These are phyloP conservation scores for Pelagophyceae sp. DNA, from an alignment of 352 stramenopile species.

Conservation along the genomic window DNA sequence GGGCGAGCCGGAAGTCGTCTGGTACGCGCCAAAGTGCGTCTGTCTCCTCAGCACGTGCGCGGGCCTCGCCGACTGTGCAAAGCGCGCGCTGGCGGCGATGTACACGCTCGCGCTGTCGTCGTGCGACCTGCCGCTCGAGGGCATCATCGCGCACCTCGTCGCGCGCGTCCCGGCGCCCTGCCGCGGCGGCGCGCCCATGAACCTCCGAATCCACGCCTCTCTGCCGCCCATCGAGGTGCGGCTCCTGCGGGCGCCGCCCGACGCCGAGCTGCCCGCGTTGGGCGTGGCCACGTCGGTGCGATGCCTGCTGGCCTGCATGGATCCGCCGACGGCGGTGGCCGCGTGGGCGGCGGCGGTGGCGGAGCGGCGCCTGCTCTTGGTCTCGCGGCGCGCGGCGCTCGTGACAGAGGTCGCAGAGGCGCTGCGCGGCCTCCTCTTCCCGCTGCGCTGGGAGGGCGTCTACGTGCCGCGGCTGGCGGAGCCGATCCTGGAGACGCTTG, in stretches of 20 bases:
- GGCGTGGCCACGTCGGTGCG: not conserved
- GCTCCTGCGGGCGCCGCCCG: not conserved
- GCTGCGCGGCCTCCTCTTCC: constrained; percentile 24
- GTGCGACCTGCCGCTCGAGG: not conserved
- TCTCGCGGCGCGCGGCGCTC: constrained; percentile 17
- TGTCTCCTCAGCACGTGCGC: not conserved
- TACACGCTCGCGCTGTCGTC: constrained; percentile 4
- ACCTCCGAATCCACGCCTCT: not conserved
- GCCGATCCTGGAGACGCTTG: constrained; percentile 13
- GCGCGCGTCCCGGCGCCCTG: not conserved
- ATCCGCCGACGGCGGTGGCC: not conserved
- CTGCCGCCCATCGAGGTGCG: not conserved
- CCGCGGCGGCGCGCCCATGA: not conserved
- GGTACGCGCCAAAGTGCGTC: not conserved
- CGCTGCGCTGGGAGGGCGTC: constrained; percentile 24
- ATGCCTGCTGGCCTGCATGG: not conserved
- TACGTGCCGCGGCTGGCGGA: constrained; percentile 23
- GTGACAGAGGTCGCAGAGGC: constrained; percentile 25
- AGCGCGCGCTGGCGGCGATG: not conserved
- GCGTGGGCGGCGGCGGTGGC: not conserved
- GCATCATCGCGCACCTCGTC: not conserved
- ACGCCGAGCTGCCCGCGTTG: not conserved
- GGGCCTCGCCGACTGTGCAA: not conserved
- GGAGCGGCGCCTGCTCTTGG: constrained; percentile 13
- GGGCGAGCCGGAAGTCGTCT: not conserved